These are phyloP conservation scores for Pythium scleroteichum DNA, from an alignment of 352 stramenopile species.

Conservation along the genomic window DNA sequence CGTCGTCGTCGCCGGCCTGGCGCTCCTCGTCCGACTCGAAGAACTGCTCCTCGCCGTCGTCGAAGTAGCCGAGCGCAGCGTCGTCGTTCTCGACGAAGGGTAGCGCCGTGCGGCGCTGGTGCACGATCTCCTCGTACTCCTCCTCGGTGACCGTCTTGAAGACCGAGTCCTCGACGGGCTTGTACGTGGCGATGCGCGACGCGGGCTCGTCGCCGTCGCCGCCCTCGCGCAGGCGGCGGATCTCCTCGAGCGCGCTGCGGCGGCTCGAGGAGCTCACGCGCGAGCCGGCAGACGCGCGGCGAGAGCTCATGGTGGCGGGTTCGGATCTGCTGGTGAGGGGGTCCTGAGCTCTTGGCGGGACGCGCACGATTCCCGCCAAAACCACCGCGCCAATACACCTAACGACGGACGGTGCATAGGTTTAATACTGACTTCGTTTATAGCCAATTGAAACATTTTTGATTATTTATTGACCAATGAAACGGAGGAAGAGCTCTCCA, in stretches of 20 bases:
- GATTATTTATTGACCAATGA: slow-evolving; percentile 5
- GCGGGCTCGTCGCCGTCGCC: slow-evolving; percentile 10
- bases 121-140: slow-evolving; percentile 86
- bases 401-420: slow-evolving; percentile 1
- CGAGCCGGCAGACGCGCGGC: slow-evolving; percentile 30
- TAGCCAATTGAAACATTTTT: slow-evolving; percentile 22
- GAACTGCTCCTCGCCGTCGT: slow-evolving; percentile 89
- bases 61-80: slow-evolving; percentile 84
- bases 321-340: not conserved
- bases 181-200: slow-evolving; percentile 73
- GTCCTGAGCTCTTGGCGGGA: not conserved
- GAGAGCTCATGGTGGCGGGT: slow-evolving; percentile 53
- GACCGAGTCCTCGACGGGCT: slow-evolving; percentile 72
- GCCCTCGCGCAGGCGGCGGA: slow-evolving; percentile 68
- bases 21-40: slow-evolving; percentile 81
- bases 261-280: slow-evolving; percentile 28
- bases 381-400: slow-evolving; percentile 14
- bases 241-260: slow-evolving; percentile 67
- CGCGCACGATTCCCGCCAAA: slow-evolving; percentile 28
- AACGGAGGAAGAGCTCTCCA: not conserved
- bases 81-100: slow-evolving; percentile 89
- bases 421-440: slow-evolving; percentile 6
- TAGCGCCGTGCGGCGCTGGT: slow-evolving; percentile 68
- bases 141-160: slow-evolving; percentile 86
- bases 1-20: slow-evolving; percentile 32